phyloP scores from a whole-genome alignment of 2,329 filamentous ascomycete species.

The Neofusicoccum ribis region DNA sequence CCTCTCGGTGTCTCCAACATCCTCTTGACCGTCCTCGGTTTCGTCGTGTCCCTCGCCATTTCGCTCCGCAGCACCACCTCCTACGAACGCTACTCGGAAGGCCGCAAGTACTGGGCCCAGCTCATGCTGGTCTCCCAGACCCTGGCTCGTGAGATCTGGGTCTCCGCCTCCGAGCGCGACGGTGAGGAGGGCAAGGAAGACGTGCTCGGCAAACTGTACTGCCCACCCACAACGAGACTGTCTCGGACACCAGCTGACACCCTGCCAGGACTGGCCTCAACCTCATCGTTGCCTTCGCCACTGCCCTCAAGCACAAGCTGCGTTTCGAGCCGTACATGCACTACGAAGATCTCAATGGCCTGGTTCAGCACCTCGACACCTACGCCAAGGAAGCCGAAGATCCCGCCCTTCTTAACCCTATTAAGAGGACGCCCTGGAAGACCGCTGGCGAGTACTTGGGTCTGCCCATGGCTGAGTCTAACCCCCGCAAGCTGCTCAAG shows the following conservation, averaged over 20 bases:
- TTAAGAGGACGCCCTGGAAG: conserved; percentile 57
- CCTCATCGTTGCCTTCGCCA: conserved; percentile 73
- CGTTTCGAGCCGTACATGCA: conserved; percentile 80
- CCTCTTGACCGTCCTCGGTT: conserved; percentile 75
- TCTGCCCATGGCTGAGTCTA: conserved; percentile 72
- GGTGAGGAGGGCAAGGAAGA: conserved; percentile 63
- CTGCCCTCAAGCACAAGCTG: conserved; percentile 77
- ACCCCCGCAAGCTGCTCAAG: conserved; percentile 78
- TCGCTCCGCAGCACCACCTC: conserved; percentile 76
- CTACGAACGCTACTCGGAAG: conserved; percentile 67
- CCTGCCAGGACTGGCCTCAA: conserved; percentile 64
- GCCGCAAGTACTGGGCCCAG: conserved; percentile 63
- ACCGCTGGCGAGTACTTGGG: conserved; percentile 71
- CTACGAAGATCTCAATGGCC: conserved; percentile 70
- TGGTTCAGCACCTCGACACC: conserved; percentile 72
- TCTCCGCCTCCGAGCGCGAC: conserved; percentile 67
- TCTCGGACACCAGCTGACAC: conserved; percentile 17
- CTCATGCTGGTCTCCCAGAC: conserved; percentile 58
- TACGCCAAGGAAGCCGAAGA: conserved; percentile 65
- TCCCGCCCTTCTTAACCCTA: conserved; percentile 36
- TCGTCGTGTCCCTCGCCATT: conserved; percentile 76
- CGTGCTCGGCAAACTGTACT: conserved; percentile 65
- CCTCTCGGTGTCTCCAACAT: conserved; percentile 62
- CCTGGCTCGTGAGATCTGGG: conserved; percentile 74
- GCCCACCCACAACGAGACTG: neutral